Conservation (phyloP, 257 asterid genomes). For the Euphrasia confusa region DNA sequence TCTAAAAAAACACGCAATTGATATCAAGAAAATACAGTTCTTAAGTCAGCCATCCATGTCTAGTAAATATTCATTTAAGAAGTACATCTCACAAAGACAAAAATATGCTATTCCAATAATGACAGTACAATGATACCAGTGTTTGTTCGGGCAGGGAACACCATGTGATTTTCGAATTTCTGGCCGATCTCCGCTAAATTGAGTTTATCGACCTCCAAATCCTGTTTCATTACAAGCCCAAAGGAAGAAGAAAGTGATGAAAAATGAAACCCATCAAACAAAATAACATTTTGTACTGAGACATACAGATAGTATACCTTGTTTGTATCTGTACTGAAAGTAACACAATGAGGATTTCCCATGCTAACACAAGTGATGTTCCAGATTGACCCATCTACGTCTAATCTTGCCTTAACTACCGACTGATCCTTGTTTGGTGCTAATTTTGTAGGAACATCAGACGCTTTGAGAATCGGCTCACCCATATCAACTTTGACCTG, state of each 20-base stretch:
- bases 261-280: background rate
- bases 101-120: background rate
- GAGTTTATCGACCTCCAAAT: slow-evolving; percentile 56
- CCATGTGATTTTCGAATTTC: slow-evolving; percentile 59
- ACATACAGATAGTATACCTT: background rate
- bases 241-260: background rate
- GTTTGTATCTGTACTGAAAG: slow-evolving; percentile 26
- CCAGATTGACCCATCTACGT: slow-evolving; percentile 57
- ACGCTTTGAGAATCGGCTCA: slow-evolving; percentile 74
- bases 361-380: slow-evolving; percentile 72
- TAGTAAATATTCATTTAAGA: no score
- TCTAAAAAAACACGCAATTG: background rate
- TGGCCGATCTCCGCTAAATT: slow-evolving; percentile 73
- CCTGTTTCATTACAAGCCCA: slow-evolving; percentile 29
- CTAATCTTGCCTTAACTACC: slow-evolving; percentile 50
- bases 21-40: background rate
- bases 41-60: no score
- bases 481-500: slow-evolving; percentile 93
- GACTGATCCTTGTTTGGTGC: slow-evolving; percentile 53
- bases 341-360: slow-evolving; percentile 83
- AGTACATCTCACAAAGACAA: background rate
- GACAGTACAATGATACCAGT: slow-evolving; percentile 41
- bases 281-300: background rate
- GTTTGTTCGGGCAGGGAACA: slow-evolving; percentile 86
- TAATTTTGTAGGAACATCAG: slow-evolving; percentile 70